phyloP scores from a whole-genome alignment of 2,329 filamentous ascomycete species.

The Dryadomyces quercus-mongolicae region DNA sequence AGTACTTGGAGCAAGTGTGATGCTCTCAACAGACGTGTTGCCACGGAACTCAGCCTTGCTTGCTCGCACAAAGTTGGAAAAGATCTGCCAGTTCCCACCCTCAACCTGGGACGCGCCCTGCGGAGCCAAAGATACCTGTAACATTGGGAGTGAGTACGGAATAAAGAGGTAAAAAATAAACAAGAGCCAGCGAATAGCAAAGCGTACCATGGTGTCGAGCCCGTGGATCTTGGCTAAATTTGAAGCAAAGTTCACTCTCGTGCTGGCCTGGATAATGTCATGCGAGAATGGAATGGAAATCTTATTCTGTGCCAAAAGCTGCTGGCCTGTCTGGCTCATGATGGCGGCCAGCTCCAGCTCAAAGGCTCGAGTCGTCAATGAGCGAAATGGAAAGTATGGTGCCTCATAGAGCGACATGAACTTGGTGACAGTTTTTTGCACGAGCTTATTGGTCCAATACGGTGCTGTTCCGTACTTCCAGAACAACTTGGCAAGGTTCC shows the following conservation, averaged over 20 bases:
- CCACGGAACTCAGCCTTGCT: slow-evolving; percentile 50
- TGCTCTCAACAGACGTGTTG: slow-evolving; percentile 51
- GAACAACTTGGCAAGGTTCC: slow-evolving; percentile 65
- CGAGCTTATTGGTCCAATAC: slow-evolving; percentile 57
- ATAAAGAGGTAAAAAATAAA: background rate
- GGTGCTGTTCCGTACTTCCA: slow-evolving; percentile 81
- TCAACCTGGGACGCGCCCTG: slow-evolving; percentile 67
- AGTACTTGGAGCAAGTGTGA: background rate
- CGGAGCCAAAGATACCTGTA: slow-evolving; percentile 69
- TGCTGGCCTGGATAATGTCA: slow-evolving; percentile 82
- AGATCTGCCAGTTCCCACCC: slow-evolving; percentile 92
- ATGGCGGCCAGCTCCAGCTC: slow-evolving; percentile 54
- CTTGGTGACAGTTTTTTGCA: slow-evolving; percentile 55
- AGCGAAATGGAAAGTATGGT: slow-evolving; percentile 75
- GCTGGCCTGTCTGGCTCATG: slow-evolving; percentile 60
- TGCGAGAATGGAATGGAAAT: slow-evolving; percentile 56
- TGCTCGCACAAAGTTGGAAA: slow-evolving; percentile 62
- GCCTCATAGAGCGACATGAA: slow-evolving; percentile 73
- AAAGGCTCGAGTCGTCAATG: slow-evolving; percentile 55
- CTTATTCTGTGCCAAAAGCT: slow-evolving; percentile 56
- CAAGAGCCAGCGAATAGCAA: no score
- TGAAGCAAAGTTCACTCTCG: slow-evolving; percentile 88
- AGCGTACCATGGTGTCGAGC: slow-evolving; percentile 62
- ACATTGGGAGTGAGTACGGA: background rate
- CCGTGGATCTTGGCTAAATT: slow-evolving; percentile 82